Conservation (phyloP, 768 basidiomycete genomes). For the Agrocybe chaxingu region DNA sequence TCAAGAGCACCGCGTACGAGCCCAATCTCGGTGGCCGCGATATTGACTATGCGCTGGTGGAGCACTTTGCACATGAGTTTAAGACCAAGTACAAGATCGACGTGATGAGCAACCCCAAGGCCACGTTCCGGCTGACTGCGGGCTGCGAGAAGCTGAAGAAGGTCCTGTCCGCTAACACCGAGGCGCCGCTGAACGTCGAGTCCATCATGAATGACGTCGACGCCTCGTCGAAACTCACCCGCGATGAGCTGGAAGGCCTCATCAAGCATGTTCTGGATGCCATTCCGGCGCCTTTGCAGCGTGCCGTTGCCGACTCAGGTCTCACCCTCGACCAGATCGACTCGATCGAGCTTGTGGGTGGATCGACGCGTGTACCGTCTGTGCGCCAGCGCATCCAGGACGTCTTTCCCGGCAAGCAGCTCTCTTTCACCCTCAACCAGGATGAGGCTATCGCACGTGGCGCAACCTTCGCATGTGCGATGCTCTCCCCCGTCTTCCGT, state of each 20-base stretch:
- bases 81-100: slow-evolving; percentile 98
- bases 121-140: slow-evolving; percentile 83
- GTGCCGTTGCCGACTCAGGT: slow-evolving; percentile 78
- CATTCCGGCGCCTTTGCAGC: slow-evolving; percentile 71
- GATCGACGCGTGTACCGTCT: slow-evolving; percentile 88
- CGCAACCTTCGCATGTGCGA: slow-evolving; percentile 95
- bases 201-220: slow-evolving; percentile 96
- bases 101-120: slow-evolving; percentile 87
- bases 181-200: slow-evolving; percentile 89
- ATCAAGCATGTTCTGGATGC: slow-evolving; percentile 73
- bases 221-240: slow-evolving; percentile 78
- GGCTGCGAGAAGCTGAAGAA: slow-evolving; percentile 96
- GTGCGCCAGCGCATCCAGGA: slow-evolving; percentile 85
- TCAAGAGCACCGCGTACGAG: slow-evolving; percentile 89
- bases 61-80: slow-evolving; percentile 90
- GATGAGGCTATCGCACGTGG: slow-evolving; percentile 97
- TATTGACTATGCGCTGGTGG: slow-evolving; percentile 87
- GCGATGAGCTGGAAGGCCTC: slow-evolving; percentile 82
- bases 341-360: slow-evolving; percentile 90
- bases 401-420: slow-evolving; percentile 78
- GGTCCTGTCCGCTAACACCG: slow-evolving; percentile 88
- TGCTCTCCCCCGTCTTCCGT: slow-evolving; percentile 96
- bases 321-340: slow-evolving; percentile 84
- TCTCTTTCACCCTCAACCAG: slow-evolving; percentile 93
- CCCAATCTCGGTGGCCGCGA: slow-evolving; percentile 94